Conservation (phyloP, 371 early-diverging fungal genomes). For the Amoeboaphelidium protococcarum region DNA sequence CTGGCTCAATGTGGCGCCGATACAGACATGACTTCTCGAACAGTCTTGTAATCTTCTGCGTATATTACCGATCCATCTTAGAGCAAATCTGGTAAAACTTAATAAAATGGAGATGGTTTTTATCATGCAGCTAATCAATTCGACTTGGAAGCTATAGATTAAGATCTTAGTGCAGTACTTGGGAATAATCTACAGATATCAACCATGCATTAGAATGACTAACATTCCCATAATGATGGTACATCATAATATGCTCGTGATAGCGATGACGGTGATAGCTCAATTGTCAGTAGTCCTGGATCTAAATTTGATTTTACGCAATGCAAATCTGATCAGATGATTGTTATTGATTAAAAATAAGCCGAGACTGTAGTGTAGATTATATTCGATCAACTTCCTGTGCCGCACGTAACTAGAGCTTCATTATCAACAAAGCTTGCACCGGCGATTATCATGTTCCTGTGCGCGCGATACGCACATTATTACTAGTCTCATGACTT, state of each 20-base stretch:
- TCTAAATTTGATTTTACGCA: slow-evolving; percentile 35
- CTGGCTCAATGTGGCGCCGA: slow-evolving; percentile 53
- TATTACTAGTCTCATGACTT: slow-evolving; percentile 41
- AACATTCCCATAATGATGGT: background rate
- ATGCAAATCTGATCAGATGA: slow-evolving; percentile 61
- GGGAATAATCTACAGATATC: too few relatives aligned
- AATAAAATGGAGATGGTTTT: too few relatives aligned
- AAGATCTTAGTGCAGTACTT: too few relatives aligned
- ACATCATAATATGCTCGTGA: background rate
- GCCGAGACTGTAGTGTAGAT: slow-evolving; percentile 38
- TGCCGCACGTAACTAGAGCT: slow-evolving; percentile 15
- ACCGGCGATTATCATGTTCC: slow-evolving; percentile 56
- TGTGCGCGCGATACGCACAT: slow-evolving; percentile 59
- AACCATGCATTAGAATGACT: too few relatives aligned
- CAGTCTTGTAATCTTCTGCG: background rate
- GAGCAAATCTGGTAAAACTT: too few relatives aligned
- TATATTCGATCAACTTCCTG: slow-evolving; percentile 14
- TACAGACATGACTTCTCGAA: slow-evolving; percentile 8
- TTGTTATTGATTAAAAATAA: slow-evolving; percentile 46
- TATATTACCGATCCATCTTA: background rate
- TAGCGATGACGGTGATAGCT: background rate
- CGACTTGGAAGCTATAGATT: too few relatives aligned
- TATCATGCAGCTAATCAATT: too few relatives aligned
- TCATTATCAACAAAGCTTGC: slow-evolving; percentile 17
- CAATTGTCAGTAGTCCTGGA: too few relatives aligned